phyloP scores from a whole-genome alignment of 768 basidiomycete species.

The Lentinula sp. region DNA sequence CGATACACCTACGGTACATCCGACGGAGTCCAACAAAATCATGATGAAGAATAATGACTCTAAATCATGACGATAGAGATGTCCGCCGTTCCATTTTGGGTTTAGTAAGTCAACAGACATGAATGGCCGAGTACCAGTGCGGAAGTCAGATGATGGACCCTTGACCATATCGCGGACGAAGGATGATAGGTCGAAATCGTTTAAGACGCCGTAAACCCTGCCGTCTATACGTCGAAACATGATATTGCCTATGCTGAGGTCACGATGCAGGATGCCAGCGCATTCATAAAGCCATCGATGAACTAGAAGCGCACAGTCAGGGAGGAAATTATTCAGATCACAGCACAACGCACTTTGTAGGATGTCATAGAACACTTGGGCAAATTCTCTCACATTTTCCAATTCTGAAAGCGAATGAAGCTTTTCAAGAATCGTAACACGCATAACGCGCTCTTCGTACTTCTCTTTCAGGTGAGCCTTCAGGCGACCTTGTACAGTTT shows the following conservation, averaged over 20 bases:
- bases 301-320: background rate
- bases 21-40: too few species aligned
- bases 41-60: background rate
- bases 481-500: background rate
- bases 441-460: conserved; percentile 2
- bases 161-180: background rate
- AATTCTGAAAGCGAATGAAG: background rate
- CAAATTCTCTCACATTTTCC: background rate
- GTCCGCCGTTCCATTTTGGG: background rate
- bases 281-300: background rate
- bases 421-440: background rate
- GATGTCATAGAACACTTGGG: background rate
- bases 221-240: background rate
- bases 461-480: background rate
- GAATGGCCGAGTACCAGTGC: background rate
- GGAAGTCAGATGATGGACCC: background rate
- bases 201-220: background rate
- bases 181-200: background rate
- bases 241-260: background rate
- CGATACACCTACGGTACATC: too few species aligned
- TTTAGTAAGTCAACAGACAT: background rate
- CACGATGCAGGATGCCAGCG: background rate
- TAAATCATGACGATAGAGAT: background rate
- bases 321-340: too few species aligned
- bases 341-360: background rate